These are phyloP conservation scores for Pleurotus sapidus DNA, from an alignment of 768 basidiomycete genomes.

Conservation along the genomic window DNA sequence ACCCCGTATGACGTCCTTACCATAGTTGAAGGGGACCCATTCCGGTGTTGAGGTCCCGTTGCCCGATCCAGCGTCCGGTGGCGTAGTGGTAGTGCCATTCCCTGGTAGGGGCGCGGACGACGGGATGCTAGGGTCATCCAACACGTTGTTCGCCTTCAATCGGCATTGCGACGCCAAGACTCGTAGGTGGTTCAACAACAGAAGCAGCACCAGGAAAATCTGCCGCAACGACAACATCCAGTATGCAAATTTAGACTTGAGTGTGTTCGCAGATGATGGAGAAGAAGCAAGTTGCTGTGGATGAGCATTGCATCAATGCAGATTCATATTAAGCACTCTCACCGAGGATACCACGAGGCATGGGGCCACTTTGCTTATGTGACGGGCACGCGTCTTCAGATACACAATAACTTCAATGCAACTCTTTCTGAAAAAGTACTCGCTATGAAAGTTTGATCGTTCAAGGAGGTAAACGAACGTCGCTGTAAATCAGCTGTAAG, in stretches of 20 bases:
- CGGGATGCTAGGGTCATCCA: conserved; percentile 6
- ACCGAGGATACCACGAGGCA: neutral
- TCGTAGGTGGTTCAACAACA: conserved; percentile 1
- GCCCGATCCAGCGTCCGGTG: conserved; percentile 8
- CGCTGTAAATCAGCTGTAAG: too few relatives aligned
- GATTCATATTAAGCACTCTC: neutral
- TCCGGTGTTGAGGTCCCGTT: conserved; percentile 13
- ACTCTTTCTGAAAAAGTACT: too few relatives aligned
- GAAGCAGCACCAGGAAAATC: neutral
- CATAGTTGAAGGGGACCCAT: conserved; percentile 39
- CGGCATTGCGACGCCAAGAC: conserved; percentile 28
- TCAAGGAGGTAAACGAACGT: too few relatives aligned
- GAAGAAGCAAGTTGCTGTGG: neutral
- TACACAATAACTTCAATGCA: too few relatives aligned
- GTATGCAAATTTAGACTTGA: neutral
- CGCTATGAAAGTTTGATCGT: too few relatives aligned
- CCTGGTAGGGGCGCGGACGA: conserved; percentile 8
- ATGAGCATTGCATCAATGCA: neutral
- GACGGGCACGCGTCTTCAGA: too few relatives aligned
- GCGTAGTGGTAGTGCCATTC: conserved; percentile 11
- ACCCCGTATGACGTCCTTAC: conserved; percentile 45
- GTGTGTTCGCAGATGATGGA: neutral
- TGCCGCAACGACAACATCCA: neutral
- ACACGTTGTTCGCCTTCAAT: conserved; percentile 16
- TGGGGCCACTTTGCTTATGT: neutral